Conservation (phyloP, 2,329 filamentous ascomycete genomes). For the Paecilomyces sp. region DNA sequence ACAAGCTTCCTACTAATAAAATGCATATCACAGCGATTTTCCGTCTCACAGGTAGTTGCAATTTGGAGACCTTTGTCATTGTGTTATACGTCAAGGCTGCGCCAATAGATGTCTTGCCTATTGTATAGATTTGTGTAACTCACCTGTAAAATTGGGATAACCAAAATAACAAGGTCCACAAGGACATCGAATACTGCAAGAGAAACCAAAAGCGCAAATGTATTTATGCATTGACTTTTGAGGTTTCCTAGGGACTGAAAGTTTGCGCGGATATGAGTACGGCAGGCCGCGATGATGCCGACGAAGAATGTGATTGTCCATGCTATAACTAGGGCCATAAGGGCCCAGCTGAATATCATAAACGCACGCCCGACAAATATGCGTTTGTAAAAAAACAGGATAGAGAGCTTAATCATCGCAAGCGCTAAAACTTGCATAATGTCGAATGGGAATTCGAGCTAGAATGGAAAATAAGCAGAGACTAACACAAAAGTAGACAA, state of each 20-base stretch:
- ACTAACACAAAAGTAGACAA: not conserved
- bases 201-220: slow-evolving; percentile 4
- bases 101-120: not conserved
- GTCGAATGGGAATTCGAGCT: slow-evolving; percentile 24
- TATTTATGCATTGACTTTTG: slow-evolving; percentile 4
- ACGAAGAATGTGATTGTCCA: slow-evolving; percentile 4
- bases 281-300: slow-evolving; percentile 2
- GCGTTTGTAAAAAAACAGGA: slow-evolving; percentile 9
- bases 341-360: slow-evolving; percentile 3
- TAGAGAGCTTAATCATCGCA: slow-evolving; percentile 5
- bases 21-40: slow-evolving; percentile 4
- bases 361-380: slow-evolving; percentile 6
- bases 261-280: slow-evolving; percentile 3
- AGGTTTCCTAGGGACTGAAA: slow-evolving; percentile 3
- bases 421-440: slow-evolving; percentile 5
- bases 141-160: slow-evolving; percentile 5
- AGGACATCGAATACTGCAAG: slow-evolving; percentile 4
- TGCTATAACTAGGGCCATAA: slow-evolving; percentile 2
- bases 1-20: slow-evolving; percentile 3
- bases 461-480: not conserved
- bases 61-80: slow-evolving; percentile 1
- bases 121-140: not conserved
- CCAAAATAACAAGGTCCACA: slow-evolving; percentile 5
- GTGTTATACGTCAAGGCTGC: not conserved
- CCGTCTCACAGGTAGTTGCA: slow-evolving; percentile 5